phyloP scores from a whole-genome alignment of 176 grass and related monocot species.

The Carex myosuroides region DNA sequence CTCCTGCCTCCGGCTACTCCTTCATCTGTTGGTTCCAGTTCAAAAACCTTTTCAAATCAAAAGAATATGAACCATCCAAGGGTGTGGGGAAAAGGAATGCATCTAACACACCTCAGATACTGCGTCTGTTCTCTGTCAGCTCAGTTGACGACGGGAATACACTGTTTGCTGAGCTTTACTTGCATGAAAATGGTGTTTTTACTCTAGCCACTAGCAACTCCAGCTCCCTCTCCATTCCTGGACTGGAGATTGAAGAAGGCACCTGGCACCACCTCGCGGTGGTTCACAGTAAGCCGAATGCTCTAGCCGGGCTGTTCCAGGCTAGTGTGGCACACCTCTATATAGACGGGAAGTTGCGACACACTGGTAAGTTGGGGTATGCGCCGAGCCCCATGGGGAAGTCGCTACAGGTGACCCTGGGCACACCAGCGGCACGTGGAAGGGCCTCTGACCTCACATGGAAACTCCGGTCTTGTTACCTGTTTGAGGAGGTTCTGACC shows the following conservation, averaged over 20 bases:
- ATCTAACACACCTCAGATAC: conserved; percentile 35
- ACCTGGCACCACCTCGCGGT: conserved; percentile 98
- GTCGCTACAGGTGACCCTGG: conserved; percentile 97
- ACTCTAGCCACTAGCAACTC: conserved; percentile 92
- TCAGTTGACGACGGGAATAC: conserved; percentile 69
- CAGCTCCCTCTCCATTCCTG: conserved; percentile 72
- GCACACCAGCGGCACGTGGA: conserved; percentile 51
- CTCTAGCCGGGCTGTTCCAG: conserved; percentile 97
- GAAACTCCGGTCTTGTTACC: conserved; percentile 83
- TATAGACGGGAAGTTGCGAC: conserved; percentile 90
- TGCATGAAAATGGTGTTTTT: conserved; percentile 88
- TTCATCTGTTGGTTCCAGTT: conserved; percentile 99
- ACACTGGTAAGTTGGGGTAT: conserved; percentile 97
- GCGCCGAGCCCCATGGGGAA: conserved; percentile 79
- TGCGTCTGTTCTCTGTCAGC: conserved; percentile 93
- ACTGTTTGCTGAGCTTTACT: conserved; percentile 80
- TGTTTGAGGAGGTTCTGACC: conserved; percentile 94
- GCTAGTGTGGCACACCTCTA: conserved; percentile 88
- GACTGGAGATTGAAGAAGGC: conserved; percentile 86
- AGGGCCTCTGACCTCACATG: conserved; percentile 79
- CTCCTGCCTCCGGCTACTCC: conserved; percentile 94
- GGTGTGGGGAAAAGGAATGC: conserved; percentile 47
- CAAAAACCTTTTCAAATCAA: conserved; percentile 63
- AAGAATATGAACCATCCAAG: conserved; percentile 63
- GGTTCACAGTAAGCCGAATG: conserved; percentile 97